Percentiles rank a stretch among this genome's conserved stretches.
These are phyloP conservation scores for Haberlea rhodopensis DNA, from an alignment of 257 asterid species.

Conservation along the genomic window DNA sequence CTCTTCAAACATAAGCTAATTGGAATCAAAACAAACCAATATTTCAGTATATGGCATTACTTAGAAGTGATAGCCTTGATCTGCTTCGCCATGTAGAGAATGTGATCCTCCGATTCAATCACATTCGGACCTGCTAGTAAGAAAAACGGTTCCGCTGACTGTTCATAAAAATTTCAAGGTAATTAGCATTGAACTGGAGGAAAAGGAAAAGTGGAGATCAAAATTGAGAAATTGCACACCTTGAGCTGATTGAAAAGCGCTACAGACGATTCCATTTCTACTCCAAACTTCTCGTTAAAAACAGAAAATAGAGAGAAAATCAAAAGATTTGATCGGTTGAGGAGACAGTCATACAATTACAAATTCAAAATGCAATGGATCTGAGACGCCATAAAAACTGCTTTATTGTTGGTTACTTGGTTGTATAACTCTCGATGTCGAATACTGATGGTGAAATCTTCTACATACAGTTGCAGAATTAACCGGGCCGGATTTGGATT, in stretches of 20 bases:
- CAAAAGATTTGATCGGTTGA: neutral
- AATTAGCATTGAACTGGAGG: neutral
- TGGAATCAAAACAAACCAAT: too few relatives aligned
- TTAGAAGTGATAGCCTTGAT: slow-evolving; percentile 56
- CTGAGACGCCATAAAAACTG: too few relatives aligned
- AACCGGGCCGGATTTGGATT: slow-evolving; percentile 8
- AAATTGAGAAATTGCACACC: slow-evolving; percentile 31
- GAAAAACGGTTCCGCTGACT: slow-evolving; percentile 68
- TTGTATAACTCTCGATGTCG: too few relatives aligned
- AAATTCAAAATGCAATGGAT: neutral
- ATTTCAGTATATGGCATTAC: too few relatives aligned
- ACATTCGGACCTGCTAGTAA: slow-evolving; percentile 88
- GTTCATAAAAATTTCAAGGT: slow-evolving; percentile 11
- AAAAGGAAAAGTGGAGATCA: neutral
- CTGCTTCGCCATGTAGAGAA: slow-evolving; percentile 73
- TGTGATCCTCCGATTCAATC: slow-evolving; percentile 84
- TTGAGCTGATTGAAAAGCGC: slow-evolving; percentile 76
- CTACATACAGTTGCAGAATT: neutral
- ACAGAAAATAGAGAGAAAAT: neutral
- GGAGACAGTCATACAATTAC: neutral
- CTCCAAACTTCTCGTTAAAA: slow-evolving; percentile 1
- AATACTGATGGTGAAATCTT: too few relatives aligned
- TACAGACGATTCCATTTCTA: slow-evolving; percentile 59
- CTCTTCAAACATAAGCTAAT: neutral
- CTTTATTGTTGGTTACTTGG: too few relatives aligned